Base-by-base conservation (phyloP, 139 green algal species). In the Medakamo hakoo region DNA sequence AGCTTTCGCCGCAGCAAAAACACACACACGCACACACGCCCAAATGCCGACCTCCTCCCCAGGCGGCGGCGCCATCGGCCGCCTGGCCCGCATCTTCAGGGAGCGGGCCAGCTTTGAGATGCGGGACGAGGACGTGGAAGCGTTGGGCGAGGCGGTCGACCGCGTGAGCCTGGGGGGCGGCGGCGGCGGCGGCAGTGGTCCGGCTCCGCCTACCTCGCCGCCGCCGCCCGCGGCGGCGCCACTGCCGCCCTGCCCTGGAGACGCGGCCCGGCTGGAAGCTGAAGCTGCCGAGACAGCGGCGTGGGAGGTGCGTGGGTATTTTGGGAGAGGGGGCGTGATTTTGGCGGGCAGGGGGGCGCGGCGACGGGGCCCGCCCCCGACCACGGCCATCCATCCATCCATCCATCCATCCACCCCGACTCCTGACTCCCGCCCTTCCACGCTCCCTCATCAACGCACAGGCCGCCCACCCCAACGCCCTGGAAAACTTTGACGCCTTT, bases 391-490 rank as follows among this genome's bases (percentile, higher is more conserved):
- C 40, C 9, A 52, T 9, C 9, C 9, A 9, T 9, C 40, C 9
- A 52, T 16, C 9, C 40, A 16, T 21, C 40, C 9, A 52, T 16
- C 40, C 9, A 52, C 9, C 40, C 40, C 40, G 9, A 52, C 9
- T 21, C 40, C 40, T 52, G 16, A 52, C 40, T 52, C 40, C 16
- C 40, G 9, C 40, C 40, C 16, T 16, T 52, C 40, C 40, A n/a
- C n/a, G n/a, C n/a, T n/a, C 4, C 25, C 56, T 27, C 30, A 19
- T 1, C 23, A n/a, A 19, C 22, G 31, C 28, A 67, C 77, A 91
- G 84, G 75, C 63, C 0, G 49, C 79, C 28, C 74, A 90, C 65
- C 86, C 86, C 1, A 87, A 78, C 58, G 58, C 82, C 1, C 65
- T 91, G 4, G 52, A 68, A 22, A 63, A 76, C 32, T 88, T 93